Conservation (phyloP, 2,329 filamentous ascomycete genomes). For the Paracoccidioides lutzii region DNA sequence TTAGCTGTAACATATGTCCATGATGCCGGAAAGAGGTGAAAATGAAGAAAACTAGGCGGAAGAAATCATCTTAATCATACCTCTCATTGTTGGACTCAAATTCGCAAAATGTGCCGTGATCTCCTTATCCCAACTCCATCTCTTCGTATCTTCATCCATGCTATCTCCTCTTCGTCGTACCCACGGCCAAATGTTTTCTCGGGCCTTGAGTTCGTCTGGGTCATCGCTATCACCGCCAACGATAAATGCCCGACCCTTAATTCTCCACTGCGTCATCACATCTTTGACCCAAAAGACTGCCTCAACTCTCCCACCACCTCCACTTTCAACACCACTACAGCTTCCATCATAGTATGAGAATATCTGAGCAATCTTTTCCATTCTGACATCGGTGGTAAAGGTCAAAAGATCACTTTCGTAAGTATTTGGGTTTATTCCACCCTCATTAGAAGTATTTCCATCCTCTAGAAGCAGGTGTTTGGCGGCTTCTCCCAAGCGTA, state of each 20-base stretch:
- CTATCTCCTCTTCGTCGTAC: constrained; percentile 33
- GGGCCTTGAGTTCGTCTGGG: constrained; percentile 31
- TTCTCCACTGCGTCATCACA: constrained; percentile 66
- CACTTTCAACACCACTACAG: constrained; percentile 39
- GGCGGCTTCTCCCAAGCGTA: constrained; percentile 50
- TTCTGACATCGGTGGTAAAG: constrained; percentile 78
- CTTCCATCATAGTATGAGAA: constrained; percentile 39
- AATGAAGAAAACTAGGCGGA: background rate
- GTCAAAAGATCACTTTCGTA: constrained; percentile 68
- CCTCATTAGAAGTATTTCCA: constrained; percentile 7
- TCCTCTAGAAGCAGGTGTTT: constrained; percentile 54
- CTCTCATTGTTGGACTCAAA: constrained; percentile 64
- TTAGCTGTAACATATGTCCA: background rate
- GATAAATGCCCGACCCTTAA: constrained; percentile 64
- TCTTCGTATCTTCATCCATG: constrained; percentile 19
- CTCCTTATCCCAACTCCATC: constrained; percentile 70
- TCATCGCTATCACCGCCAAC: constrained; percentile 54
- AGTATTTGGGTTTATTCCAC: constrained; percentile 46
- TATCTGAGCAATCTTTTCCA: constrained; percentile 69
- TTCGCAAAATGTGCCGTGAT: constrained; percentile 85
- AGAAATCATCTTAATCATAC: constrained; percentile 24
- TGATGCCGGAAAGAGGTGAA: background rate
- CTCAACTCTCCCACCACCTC: constrained; percentile 61
- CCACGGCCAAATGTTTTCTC: constrained; percentile 48
- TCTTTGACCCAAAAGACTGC: constrained; percentile 69